Evolutionary conservation across 345 rosid genomes (phyloP), one percentile per base, ranked within the genome.

Genomic region (Eucalyptus camaldulensis): DNA sequence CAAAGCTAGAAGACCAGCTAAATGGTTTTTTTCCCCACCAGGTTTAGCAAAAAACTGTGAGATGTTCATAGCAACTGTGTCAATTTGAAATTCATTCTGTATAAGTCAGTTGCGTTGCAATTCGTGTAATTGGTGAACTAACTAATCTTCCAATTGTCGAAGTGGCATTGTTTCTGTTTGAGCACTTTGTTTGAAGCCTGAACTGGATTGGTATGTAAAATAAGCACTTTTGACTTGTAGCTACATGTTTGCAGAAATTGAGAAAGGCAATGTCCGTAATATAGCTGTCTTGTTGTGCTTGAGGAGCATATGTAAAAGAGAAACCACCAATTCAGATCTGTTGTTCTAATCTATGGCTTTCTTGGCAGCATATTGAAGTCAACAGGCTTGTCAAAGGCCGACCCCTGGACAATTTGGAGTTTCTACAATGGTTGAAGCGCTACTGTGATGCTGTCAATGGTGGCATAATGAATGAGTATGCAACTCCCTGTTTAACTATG

Each of bases 401-500:
- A 56, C 97, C 99, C 87, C 91, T 98, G 94, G 99, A 98, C 96
- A 98, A 98, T 91, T 94, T 98, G 97, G 99, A 98, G 94, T 97
- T 97, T 92, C 91, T 97, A 80, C 99, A 98, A 80, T 98, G 99
- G 99, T 93, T 98, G 87, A 98, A 96, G 91, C 95, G 98, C 22
- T 97, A 96, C 88, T 98, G 99, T 89, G 99, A 98, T 93, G 97
- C 99, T 60, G 91, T 97, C 8, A 98, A 98, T 91, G 98, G 99
- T 50, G 99, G 99, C 93, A 96, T 96, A 69, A 94, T 97, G 98
- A 97, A 96, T 33, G 98, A 97, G 99, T 97, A 94, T 53, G 91
- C 87, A 53, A 85, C 81, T 89, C 58, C 54, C 62, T 69, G 49
- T 54, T 62, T 76, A 76, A 21, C 47, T 6, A 40, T 21, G 83